phyloP scores from a whole-genome alignment of 164 flowering plant genomes.

The Paratinospora sagittata region DNA sequence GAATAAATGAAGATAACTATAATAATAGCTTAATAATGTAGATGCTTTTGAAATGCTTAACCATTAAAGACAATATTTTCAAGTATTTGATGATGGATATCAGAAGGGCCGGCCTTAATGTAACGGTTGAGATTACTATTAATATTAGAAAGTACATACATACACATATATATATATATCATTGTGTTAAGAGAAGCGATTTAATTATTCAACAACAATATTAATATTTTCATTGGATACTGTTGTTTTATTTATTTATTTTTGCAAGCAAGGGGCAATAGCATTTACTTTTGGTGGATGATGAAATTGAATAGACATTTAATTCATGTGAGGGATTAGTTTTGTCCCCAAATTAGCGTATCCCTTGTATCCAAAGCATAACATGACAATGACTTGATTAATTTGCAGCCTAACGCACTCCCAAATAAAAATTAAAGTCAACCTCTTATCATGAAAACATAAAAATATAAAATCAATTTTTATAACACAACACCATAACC shows the following conservation, averaged over 20 bases:
- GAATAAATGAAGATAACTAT: neutral
- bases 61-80: neutral
- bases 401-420: no score
- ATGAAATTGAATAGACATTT: neutral
- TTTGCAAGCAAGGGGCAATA: neutral
- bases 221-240: neutral
- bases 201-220: neutral
- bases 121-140: no score
- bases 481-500: no score
- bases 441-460: no score
- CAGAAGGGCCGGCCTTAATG: no score
- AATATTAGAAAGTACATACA: neutral
- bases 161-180: no score
- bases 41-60: neutral
- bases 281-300: neutral
- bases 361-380: neutral
- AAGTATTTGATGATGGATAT: no score
- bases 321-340: neutral
- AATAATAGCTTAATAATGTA: neutral
- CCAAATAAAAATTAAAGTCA: no score
- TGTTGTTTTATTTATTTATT: neutral
- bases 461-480: no score
- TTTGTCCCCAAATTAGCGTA: neutral
- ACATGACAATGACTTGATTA: no score
- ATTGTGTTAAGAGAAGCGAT: neutral